phyloP scores from a whole-genome alignment of 805 yeast species.

The Teunomyces lycoperdinae region DNA sequence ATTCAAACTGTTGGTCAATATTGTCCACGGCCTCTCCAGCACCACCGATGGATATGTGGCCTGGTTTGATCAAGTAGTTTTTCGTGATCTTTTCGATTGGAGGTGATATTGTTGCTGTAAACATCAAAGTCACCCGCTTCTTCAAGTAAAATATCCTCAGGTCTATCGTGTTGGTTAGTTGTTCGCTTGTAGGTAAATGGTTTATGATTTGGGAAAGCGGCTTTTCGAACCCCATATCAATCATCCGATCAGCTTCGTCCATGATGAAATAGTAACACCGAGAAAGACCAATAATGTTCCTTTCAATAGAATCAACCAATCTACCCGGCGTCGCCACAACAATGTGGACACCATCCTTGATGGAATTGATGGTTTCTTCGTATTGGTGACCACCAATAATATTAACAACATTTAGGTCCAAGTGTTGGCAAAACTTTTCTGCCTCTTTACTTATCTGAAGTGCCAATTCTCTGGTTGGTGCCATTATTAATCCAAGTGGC shows the following conservation, averaged over 20 bases:
- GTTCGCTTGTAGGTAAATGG: conserved; percentile 45
- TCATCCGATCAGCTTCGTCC: conserved; percentile 96
- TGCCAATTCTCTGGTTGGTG: conserved; percentile 94
- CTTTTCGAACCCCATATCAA: conserved; percentile 89
- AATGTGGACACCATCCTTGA: conserved; percentile 67
- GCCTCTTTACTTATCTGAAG: conserved; percentile 77
- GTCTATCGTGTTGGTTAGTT: conserved; percentile 24
- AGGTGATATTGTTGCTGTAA: conserved; percentile 89
- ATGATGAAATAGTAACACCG: conserved; percentile 68
- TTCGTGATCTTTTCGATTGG: conserved; percentile 64
- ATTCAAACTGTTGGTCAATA: conserved; percentile 64
- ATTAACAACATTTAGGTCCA: conserved; percentile 51
- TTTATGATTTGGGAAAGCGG: conserved; percentile 63
- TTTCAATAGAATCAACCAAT: conserved; percentile 72
- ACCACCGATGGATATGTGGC: conserved; percentile 63
- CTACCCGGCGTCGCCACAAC: conserved; percentile 96
- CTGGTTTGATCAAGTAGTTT: conserved; percentile 62
- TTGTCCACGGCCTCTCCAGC: conserved; percentile 63
- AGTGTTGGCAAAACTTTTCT: conserved; percentile 41
- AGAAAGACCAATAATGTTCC: conserved; percentile 57
- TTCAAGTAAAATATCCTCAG: conserved; percentile 34
- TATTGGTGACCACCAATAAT: conserved; percentile 90
- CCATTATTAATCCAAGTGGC: conserved; percentile 77
- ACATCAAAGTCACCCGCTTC: conserved; percentile 75
- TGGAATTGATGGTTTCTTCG: conserved; percentile 62